Base-by-base conservation (phyloP, 2,329 filamentous ascomycete species). In the Sphaerulina musiva region DNA sequence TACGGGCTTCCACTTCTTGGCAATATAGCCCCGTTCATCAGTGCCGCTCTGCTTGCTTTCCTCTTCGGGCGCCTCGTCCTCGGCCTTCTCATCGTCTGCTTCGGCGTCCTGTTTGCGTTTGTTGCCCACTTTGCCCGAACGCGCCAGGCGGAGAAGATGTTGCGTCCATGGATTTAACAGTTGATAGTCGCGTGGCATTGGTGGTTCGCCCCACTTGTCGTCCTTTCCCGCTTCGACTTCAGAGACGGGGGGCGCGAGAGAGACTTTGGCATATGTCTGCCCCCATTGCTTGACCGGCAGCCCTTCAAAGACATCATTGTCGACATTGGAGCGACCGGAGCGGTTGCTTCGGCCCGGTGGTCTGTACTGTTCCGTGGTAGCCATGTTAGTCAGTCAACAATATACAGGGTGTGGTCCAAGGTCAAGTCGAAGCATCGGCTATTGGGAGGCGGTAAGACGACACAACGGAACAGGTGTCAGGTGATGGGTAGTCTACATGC, bases 221-320 rank as follows among this genome's bases (percentile, higher is more conserved):
- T 82, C 76, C 32, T 63, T 59, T 12, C 51, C 38, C 44, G 51
- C 44, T 55, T 53, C 36, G 52, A 58, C 55, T 44, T 68, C 66
- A 14, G 62, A 56, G 9, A 60, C 60, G 34, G 65, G 66, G 26
- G 67, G 64, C 20, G 65, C 67, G 7, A 68, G 59, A 17, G 67
- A 68, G 10, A 68, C 57, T 23, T 64, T 65, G 10, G 64, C 53
- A n/a, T 56, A 51, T 26, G 59, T 54, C 32, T 87, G 83, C 53
- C 87, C 84, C 86, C 90, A 97, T 80, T 95, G 89, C 66, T 90
- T 86, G 54, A 96, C 86, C 12, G 92, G 92, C 9, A 96, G 79
- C 56, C 90, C 89, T 78, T 81, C 76, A 47, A 82, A 78, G 47
- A 84, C 76, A 74, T 86, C 84, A 67, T 85, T 81, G 60, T 87